Evolutionary conservation across 2,329 filamentous ascomycete genomes (phyloP).

Genomic region (Alternaria alternata): DNA sequence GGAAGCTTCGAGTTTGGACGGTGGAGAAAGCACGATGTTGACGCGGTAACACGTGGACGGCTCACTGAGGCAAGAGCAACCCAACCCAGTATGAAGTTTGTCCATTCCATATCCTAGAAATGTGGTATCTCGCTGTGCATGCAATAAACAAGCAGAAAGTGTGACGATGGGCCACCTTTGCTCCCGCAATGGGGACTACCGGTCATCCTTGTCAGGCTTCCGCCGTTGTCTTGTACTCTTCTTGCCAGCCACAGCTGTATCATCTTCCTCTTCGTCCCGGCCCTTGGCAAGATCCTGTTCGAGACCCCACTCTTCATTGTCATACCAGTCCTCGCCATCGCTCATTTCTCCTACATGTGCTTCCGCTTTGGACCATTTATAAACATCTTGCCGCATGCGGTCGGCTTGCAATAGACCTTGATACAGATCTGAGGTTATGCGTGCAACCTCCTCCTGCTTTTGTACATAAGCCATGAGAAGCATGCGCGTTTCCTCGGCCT

Average conservation of each 20-base stretch:
- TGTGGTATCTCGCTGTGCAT: conserved; percentile 35
- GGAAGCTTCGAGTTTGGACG: not conserved
- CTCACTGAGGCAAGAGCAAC: conserved; percentile 25
- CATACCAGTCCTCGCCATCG: conserved; percentile 90
- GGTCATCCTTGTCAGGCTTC: conserved; percentile 49
- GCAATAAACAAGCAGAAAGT: conserved; percentile 12
- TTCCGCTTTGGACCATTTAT: conserved; percentile 80
- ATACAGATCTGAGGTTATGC: conserved; percentile 72
- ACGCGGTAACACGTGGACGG: conserved; percentile 18
- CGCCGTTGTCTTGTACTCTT: conserved; percentile 56
- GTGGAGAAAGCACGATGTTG: conserved; percentile 10
- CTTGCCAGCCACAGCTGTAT: conserved; percentile 60
- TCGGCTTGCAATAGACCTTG: conserved; percentile 76
- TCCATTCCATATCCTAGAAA: conserved; percentile 18
- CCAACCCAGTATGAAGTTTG: not conserved
- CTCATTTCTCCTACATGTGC: conserved; percentile 81
- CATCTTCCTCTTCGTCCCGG: conserved; percentile 80
- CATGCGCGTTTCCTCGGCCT: conserved; percentile 80
- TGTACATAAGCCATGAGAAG: conserved; percentile 80
- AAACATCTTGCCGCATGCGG: conserved; percentile 73
- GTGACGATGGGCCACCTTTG: not conserved
- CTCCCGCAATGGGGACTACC: conserved; percentile 23
- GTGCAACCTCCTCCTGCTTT: conserved; percentile 84
- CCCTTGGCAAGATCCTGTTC: conserved; percentile 81
- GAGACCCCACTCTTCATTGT: conserved; percentile 80